Percentiles rank a stretch among this genome's conserved stretches.
These are phyloP conservation scores for Aspergillus cavernicola DNA, from an alignment of 495 filamentous ascomycete genomes.

Conservation along the genomic window DNA sequence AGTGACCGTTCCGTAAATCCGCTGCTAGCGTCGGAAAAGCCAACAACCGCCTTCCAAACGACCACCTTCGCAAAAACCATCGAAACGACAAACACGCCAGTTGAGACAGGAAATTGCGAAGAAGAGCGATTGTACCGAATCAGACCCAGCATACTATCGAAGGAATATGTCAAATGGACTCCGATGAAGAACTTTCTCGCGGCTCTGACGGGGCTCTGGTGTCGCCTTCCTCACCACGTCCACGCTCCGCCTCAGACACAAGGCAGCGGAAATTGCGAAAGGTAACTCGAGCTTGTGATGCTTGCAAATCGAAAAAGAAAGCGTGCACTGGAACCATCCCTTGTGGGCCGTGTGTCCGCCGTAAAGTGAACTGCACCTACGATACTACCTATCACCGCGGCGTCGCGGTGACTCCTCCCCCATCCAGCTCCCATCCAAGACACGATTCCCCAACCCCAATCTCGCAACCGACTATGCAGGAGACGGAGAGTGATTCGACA, in stretches of 20 bases:
- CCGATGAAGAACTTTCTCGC: neutral
- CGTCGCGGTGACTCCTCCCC: slow-evolving; percentile 20
- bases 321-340: slow-evolving; percentile 27
- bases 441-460: neutral
- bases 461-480: slow-evolving; percentile 1
- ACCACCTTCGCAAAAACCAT: neutral
- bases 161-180: neutral
- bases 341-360: slow-evolving; percentile 22
- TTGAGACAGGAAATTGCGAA: neutral
- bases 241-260: neutral
- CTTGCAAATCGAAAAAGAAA: slow-evolving; percentile 27
- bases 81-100: neutral
- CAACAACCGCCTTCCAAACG: neutral
- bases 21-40: slow-evolving; percentile 2
- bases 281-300: slow-evolving; percentile 27
- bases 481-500: neutral
- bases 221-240: neutral
- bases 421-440: slow-evolving; percentile 4
- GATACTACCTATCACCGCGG: slow-evolving; percentile 24
- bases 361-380: slow-evolving; percentile 20
- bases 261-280: slow-evolving; percentile 21
- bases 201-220: neutral
- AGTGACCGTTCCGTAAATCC: too few species aligned
- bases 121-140: neutral
- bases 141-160: too few species aligned